Percentiles rank a stretch among this genome's conserved stretches.
These are phyloP conservation scores for Allium sativum DNA, from an alignment of 106 monocot species.

Conservation along the genomic window DNA sequence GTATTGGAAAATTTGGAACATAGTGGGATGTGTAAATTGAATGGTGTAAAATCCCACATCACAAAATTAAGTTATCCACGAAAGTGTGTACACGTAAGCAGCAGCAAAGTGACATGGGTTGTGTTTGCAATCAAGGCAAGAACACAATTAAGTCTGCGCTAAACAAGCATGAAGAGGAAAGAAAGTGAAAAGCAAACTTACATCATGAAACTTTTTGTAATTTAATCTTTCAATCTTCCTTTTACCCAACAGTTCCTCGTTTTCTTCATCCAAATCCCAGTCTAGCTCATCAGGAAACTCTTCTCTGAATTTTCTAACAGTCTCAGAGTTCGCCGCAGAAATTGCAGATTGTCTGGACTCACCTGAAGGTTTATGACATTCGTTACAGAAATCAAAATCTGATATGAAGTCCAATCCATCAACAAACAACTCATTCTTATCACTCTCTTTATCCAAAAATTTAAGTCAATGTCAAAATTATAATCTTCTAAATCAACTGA, in stretches of 20 bases:
- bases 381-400: conserved; percentile 64
- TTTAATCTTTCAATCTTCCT: conserved; percentile 45
- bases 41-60: too few relatives aligned
- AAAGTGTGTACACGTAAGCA: too few relatives aligned
- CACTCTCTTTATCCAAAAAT: conserved; percentile 21
- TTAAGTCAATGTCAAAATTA: conserved; percentile 65
- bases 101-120: too few relatives aligned
- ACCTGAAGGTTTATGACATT: conserved; percentile 21
- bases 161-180: too few relatives aligned
- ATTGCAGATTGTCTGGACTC: conserved; percentile 18
- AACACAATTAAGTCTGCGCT: too few relatives aligned
- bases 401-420: conserved; percentile 86
- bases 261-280: conserved; percentile 15
- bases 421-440: conserved; percentile 29
- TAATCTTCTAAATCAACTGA: conserved; percentile 95
- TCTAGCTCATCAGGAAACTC: conserved; percentile 1
- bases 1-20: too few relatives aligned
- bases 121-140: too few relatives aligned
- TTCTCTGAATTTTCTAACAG: background rate
- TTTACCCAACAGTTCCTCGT: conserved; percentile 21
- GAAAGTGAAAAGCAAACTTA: conserved; percentile 17
- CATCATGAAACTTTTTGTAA: conserved; percentile 74
- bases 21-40: too few relatives aligned
- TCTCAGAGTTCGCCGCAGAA: background rate
- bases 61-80: too few relatives aligned